These are phyloP conservation scores for Beauveria rudraprayagi DNA, from an alignment of 2,329 filamentous ascomycete genomes.

Conservation along the genomic window DNA sequence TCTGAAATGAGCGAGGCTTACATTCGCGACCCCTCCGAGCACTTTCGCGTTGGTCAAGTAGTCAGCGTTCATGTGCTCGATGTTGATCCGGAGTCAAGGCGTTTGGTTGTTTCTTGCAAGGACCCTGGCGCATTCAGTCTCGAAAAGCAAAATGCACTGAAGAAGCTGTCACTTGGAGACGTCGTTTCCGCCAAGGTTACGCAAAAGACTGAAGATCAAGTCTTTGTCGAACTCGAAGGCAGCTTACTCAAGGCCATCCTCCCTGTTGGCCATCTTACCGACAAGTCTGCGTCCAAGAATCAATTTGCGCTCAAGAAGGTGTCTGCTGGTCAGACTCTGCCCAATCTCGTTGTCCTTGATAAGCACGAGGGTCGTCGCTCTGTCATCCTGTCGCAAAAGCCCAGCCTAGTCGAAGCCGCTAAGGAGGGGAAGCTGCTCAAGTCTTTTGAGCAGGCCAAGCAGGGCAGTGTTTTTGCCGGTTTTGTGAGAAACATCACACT, in stretches of 20 bases:
- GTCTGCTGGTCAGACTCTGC: constrained; percentile 72
- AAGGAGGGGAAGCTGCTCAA: constrained; percentile 65
- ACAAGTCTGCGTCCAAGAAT: constrained; percentile 75
- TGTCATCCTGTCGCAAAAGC: constrained; percentile 74
- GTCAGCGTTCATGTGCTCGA: constrained; percentile 83
- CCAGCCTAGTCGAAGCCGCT: constrained; percentile 68
- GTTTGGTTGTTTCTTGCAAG: constrained; percentile 87
- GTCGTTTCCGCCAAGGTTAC: constrained; percentile 70
- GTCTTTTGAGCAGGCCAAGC: constrained; percentile 61
- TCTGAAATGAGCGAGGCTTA: constrained; percentile 98
- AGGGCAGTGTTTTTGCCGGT: constrained; percentile 62
- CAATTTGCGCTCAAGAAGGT: constrained; percentile 71
- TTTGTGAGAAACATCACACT: constrained; percentile 80
- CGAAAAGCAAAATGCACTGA: constrained; percentile 66
- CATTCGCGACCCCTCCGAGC: constrained; percentile 79
- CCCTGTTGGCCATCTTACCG: constrained; percentile 70
- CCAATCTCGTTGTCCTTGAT: constrained; percentile 76
- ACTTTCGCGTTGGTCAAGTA: constrained; percentile 86
- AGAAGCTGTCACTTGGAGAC: constrained; percentile 63
- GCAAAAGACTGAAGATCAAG: constrained; percentile 70
- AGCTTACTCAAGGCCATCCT: constrained; percentile 71
- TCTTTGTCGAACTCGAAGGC: constrained; percentile 67
- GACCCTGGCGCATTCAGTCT: constrained; percentile 70
- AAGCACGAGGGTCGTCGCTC: constrained; percentile 72
- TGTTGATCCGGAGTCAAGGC: constrained; percentile 61